These are phyloP conservation scores for Wickerhamiella siamensis DNA, from an alignment of 805 yeast species.

Conservation along the genomic window DNA sequence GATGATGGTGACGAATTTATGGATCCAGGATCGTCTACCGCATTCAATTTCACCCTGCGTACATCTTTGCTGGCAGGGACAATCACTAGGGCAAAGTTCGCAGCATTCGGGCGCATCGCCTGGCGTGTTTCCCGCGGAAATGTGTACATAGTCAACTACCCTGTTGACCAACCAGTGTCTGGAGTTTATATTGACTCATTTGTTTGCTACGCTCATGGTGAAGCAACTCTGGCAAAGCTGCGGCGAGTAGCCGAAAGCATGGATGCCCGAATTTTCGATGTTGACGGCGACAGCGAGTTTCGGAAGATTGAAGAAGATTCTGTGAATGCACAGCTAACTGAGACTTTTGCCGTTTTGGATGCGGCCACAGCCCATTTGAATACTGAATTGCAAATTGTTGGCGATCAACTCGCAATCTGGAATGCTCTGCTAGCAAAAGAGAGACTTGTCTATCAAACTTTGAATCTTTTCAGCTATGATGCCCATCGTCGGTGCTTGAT, in stretches of 20 bases:
- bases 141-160: conserved; percentile 58
- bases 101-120: conserved; percentile 61
- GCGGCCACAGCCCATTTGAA: conserved; percentile 52
- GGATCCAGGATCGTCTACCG: conserved; percentile 6
- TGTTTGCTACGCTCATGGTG: conserved; percentile 85
- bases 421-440: conserved; percentile 56
- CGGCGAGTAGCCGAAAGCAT: conserved; percentile 75
- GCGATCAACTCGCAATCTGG: conserved; percentile 65
- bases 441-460: conserved; percentile 60
- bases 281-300: conserved; percentile 35
- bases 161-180: conserved; percentile 49
- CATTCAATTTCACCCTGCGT: conserved; percentile 13
- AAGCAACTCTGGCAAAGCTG: conserved; percentile 51
- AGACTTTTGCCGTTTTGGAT: conserved; percentile 43
- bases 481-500: conserved; percentile 67
- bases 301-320: conserved; percentile 26
- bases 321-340: conserved; percentile 36
- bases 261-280: conserved; percentile 60
- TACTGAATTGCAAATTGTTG: conserved; percentile 65
- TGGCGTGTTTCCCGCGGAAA: conserved; percentile 95
- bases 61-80: conserved; percentile 62
- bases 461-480: conserved; percentile 71
- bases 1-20: conserved; percentile 10
- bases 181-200: conserved; percentile 66
- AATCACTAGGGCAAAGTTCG: conserved; percentile 54